Conservation (phyloP, 768 basidiomycete genomes). For the Hypsizygus marmoreus region DNA sequence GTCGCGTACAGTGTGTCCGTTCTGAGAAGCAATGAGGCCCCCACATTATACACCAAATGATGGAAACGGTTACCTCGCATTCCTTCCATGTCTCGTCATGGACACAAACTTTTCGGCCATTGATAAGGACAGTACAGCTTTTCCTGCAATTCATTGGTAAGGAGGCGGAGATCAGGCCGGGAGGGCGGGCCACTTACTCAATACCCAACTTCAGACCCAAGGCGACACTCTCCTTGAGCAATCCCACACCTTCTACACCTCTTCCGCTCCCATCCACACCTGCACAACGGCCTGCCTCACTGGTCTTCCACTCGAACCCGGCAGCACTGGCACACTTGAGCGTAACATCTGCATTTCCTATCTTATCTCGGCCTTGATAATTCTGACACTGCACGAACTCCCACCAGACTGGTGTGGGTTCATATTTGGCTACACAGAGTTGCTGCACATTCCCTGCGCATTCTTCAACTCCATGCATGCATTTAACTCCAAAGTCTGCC, state of each 20-base stretch:
- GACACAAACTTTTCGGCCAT: conserved; percentile 65
- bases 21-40: conserved; percentile 38
- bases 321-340: conserved; percentile 63
- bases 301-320: conserved; percentile 68
- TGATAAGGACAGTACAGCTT: conserved; percentile 88
- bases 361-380: conserved; percentile 56
- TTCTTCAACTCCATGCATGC: conserved; percentile 79
- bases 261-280: conserved; percentile 65
- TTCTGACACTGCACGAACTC: conserved; percentile 82
- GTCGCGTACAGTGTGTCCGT: conserved; percentile 72
- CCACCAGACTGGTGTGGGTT: conserved; percentile 70
- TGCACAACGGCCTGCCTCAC: conserved; percentile 57
- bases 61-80: conserved; percentile 58
- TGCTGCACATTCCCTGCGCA: conserved; percentile 91
- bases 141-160: conserved; percentile 45
- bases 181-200: conserved; percentile 39
- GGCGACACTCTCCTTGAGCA: conserved; percentile 63
- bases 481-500: conserved; percentile 74
- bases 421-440: conserved; percentile 73
- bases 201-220: conserved; percentile 50
- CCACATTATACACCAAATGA: background rate
- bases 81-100: conserved; percentile 79
- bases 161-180: background rate
- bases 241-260: conserved; percentile 59
- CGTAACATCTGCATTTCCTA: conserved; percentile 69